phyloP scores from a whole-genome alignment of 257 asterid species.

The Solanum bukasovii region DNA sequence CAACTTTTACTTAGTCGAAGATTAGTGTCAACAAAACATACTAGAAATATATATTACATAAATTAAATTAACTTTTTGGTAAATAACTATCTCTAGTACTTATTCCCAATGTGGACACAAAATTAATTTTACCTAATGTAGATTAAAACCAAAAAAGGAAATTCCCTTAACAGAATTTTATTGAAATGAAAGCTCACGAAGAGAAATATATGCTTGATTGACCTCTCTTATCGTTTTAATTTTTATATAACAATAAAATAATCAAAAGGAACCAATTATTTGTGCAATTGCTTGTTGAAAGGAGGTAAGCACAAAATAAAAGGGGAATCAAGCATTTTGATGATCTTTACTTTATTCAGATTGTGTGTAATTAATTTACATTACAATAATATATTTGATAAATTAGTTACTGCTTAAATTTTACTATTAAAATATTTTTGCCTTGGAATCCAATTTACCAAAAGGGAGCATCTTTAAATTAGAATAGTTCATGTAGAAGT shows the following conservation, averaged over 20 bases:
- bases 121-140: background rate
- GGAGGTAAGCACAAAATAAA: constrained; percentile 7
- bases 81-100: background rate
- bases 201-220: background rate
- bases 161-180: background rate
- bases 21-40: no score
- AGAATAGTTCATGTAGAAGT: background rate
- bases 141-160: background rate
- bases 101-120: background rate
- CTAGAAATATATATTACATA: background rate
- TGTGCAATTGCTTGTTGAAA: background rate
- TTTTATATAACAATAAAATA: no score
- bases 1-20: no score
- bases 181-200: background rate
- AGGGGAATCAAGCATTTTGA: constrained; percentile 27
- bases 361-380: background rate
- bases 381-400: constrained; percentile 1
- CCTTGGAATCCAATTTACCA: constrained; percentile 25
- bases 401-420: background rate
- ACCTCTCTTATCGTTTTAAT: background rate
- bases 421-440: background rate
- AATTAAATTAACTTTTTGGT: background rate
- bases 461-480: background rate
- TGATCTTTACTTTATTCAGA: constrained; percentile 13
- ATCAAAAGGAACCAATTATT: constrained; percentile 1